Base-by-base conservation (phyloP, 208 protist genomes). In the Trypanosomatidae sp. region DNA sequence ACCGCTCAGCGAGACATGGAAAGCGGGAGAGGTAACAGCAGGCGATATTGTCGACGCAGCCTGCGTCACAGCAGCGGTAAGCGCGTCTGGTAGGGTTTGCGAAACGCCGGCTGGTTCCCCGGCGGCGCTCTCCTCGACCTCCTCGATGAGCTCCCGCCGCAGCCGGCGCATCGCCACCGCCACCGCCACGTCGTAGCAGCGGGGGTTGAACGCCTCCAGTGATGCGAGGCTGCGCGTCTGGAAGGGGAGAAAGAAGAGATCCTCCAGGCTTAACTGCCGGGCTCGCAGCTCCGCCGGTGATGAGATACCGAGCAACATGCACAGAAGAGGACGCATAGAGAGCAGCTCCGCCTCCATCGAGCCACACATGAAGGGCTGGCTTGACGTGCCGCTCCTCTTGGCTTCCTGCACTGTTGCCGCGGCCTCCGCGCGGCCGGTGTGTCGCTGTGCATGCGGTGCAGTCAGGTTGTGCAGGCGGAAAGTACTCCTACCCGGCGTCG, bases 171-270 rank as follows among this genome's bases (percentile, higher is more conserved):
- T 69, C n/a, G 85, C 84, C n/a, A 87, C n/a, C 46, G 82, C 77
- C 47, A 89, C 89, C 3, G 89, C 89, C 12, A 78, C 66, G 12
- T 76, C 66, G 76, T 89, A 91, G 62, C 76, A 80, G 53, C 68
- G 67, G 30, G 74, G 71, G 25, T 81, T 52, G 66, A 94, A 87
- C 2, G 76, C 83, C 58, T 91, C 90, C 15, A 91, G 43, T 49
- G 86, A 82, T 12, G 85, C 86, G 44, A 95, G 66, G 41, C 86
- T 77, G 0, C 85, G 66, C 66, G 84, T 81, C 49, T 80, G 80
- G 43, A 92, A 64, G 0, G 90, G 85, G 47, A 95, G 69, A 64
- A 92, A 95, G 71, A 64, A 89, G 10, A 95, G 55, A 60, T 95
- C 90, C 69, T 92, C 87, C 0, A 86, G 50, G 25, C 76, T 50